Evolutionary conservation across 75 land plant species (phyloP), one percentile per base, ranked within the genome.

Genomic region (Pinus tabuliformis): DNA sequence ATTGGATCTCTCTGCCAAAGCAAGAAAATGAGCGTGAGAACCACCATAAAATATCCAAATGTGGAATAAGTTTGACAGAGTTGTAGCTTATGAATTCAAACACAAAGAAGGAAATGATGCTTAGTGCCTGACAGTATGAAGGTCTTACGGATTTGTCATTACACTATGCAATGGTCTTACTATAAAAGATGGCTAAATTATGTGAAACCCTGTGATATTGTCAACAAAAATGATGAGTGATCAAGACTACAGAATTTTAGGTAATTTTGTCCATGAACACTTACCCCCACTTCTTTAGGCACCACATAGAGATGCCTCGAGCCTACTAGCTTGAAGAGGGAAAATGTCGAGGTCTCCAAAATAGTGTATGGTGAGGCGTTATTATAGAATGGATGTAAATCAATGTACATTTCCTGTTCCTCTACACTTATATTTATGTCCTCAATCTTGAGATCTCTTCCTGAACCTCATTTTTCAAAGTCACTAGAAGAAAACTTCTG

Each of bases 371-470:
- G 98, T 12, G 96, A 91, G 22, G 90, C 0, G 26, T 26, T 85
- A 61, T 95, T 95, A 7, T 87, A 83, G 64, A 93, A 81, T 9
- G 90, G 89, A 76, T 84, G 93, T 76, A 95, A 72, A 80, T 95
- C 93, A 5, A 95, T 77, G 75, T 79, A 94, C 97, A 92, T 90
- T 37, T 90, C 86, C 88, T 84, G 81, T 78, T 95, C 92, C 58
- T 85, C 91, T 1, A 73, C 61, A 56, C 78, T 84, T 61, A 95
- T 72, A 5, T 82, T 83, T 12, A 89, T 81, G 26, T 87, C 90
- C 14, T 89, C 90, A 60, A 95, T 84, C 37, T 66, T 87, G 4
- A 36, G 59, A 18, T 81, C 83, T 77, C 88, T 94, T 42, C 91
- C 93, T 15, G 94, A 83, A 28, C 78, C 87, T 33, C 79, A 82